Base-by-base conservation (phyloP, 1,139 yeast species). In the Hyphopichia pseudoburtonii region DNA sequence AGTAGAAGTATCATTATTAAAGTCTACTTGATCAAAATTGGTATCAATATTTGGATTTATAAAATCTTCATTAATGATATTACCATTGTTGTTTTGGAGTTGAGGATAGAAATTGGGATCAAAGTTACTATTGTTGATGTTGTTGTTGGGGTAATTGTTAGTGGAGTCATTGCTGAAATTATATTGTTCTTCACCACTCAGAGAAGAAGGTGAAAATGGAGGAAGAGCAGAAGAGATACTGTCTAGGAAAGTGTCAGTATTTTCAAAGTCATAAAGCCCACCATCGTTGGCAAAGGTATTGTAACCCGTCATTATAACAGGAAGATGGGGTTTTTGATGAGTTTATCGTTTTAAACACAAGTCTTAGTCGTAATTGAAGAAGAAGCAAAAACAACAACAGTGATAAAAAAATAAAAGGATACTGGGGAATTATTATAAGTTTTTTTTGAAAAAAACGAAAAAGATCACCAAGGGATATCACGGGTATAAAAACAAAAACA, bases 231-330 rank as follows among this genome's bases (percentile, higher is more conserved):
- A 65, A 18, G 66, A 57, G 17, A 67, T 57, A 31, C 57, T 54
- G 37, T 55, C 62, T 36, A 67, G 52, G 38, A 67, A 66, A 38
- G 50, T 58, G 42, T 67, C 70, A 21, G 72, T 57, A 30, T 58
- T 50, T 24, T 62, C 68, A 47, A 67, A 67, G 41, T 65, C 65
- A 43, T 58, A 57, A 30, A 46, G 49, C 3, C 44, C 50, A 31
- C 45, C 38, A 17, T 46, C 43, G 14, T 5, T 8, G 5, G 21
- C 26, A 15, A 18, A 18, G 24, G 14, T 17, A n/a, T 11, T 30
- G 18, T 17, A 18, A 16, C 8, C 28, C n/a, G 17, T 11, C 25
- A 22, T 12, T 11, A 16, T 21, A 11, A 19, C 10, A 15, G n/a
- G 27, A n/a, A 8, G 27, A 24, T 24, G 14, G 23, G 23, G 23